phyloP scores from a whole-genome alignment of 2,329 filamentous ascomycete species.

The Hymenoscyphus scutula region DNA sequence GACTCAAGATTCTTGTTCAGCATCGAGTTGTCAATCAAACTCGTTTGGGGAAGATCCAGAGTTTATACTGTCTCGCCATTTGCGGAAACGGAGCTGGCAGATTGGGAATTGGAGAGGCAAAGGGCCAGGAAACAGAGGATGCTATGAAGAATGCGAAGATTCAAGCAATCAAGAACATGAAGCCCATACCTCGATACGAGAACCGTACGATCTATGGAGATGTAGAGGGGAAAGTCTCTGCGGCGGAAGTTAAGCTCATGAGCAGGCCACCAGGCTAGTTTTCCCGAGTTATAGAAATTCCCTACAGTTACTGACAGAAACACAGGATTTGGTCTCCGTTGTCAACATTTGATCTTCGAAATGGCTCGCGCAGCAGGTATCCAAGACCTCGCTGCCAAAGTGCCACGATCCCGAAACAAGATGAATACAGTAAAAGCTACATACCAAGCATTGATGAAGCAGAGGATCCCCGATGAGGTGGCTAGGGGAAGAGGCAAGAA shows the following conservation, averaged over 20 bases:
- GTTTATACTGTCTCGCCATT: conserved; percentile 71
- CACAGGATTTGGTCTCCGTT: conserved; percentile 88
- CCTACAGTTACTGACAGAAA: neutral
- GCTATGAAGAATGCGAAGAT: conserved; percentile 71
- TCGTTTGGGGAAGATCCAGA: conserved; percentile 87
- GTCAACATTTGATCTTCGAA: conserved; percentile 89
- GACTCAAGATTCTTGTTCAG: conserved; percentile 68
- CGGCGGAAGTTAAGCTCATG: conserved; percentile 79
- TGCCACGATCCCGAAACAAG: conserved; percentile 83
- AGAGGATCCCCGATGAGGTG: conserved; percentile 85
- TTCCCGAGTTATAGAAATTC: neutral
- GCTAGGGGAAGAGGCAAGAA: conserved; percentile 89
- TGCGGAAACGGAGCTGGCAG: conserved; percentile 86
- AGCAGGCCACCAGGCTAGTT: conserved; percentile 80
- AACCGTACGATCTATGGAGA: conserved; percentile 87
- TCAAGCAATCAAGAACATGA: conserved; percentile 86
- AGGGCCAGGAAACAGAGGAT: conserved; percentile 70
- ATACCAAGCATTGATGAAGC: conserved; percentile 76
- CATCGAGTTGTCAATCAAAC: conserved; percentile 89
- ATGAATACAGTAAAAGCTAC: conserved; percentile 98
- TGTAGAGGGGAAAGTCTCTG: conserved; percentile 79
- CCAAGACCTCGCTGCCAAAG: conserved; percentile 78
- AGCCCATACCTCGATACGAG: conserved; percentile 88
- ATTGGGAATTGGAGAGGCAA: conserved; percentile 86
- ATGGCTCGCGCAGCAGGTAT: conserved; percentile 87